A percentile compares a stretch with the other conserved stretches of the same genome.
These are phyloP conservation scores for Leccinum fibrillosum DNA, from an alignment of 768 basidiomycete genomes.

Conservation along the genomic window DNA sequence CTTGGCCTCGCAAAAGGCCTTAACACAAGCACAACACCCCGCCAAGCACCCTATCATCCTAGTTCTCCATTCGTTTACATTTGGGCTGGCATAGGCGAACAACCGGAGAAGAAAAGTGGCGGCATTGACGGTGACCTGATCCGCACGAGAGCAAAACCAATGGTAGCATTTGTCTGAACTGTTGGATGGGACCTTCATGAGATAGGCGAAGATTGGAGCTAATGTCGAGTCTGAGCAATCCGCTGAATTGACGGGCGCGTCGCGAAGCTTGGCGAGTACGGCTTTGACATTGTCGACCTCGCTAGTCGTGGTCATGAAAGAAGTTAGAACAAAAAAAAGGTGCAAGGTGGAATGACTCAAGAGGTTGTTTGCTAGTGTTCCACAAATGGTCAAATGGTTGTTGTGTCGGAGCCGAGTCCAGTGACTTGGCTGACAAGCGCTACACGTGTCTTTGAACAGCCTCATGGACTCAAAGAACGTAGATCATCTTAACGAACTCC, in stretches of 20 bases:
- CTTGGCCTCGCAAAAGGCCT: constrained; percentile 63
- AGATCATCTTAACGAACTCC: constrained; percentile 52
- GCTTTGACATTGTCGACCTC: constrained; percentile 40
- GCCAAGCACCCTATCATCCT: constrained; percentile 53
- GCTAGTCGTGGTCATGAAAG: constrained; percentile 24
- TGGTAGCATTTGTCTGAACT: constrained; percentile 47
- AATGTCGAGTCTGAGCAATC: constrained; percentile 49
- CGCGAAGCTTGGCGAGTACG: constrained; percentile 54
- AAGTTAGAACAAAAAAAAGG: not conserved
- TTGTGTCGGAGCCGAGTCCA: constrained; percentile 1
- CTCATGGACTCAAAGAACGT: constrained; percentile 57
- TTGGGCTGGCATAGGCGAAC: constrained; percentile 66
- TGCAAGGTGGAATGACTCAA: not conserved
- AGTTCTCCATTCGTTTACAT: constrained; percentile 62
- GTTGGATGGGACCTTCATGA: constrained; percentile 45
- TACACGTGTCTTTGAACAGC: not conserved
- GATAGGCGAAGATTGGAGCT: constrained; percentile 46
- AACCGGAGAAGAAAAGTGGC: constrained; percentile 82
- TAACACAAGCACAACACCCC: constrained; percentile 69
- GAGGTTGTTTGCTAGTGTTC: not conserved
- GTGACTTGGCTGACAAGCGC: too few species aligned
- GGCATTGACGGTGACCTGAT: constrained; percentile 53
- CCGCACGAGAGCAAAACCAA: constrained; percentile 77
- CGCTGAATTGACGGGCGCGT: constrained; percentile 52
- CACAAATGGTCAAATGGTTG: constrained; percentile 11